A percentile compares a stretch with the other conserved stretches of the same genome.
These are phyloP conservation scores for Russula emetica DNA, from an alignment of 768 basidiomycete species.

Conservation along the genomic window DNA sequence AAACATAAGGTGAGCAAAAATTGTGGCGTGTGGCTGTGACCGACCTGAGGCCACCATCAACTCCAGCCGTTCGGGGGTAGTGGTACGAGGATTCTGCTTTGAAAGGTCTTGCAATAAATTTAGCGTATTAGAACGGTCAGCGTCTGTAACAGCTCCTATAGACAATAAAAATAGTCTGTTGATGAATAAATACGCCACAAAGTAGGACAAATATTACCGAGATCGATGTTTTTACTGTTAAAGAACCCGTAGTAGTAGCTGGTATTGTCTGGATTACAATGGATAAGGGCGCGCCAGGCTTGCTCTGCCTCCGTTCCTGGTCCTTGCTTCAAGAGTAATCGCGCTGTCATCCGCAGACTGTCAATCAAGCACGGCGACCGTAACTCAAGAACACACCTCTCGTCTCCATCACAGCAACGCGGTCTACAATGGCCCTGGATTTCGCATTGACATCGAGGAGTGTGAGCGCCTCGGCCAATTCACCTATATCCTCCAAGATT, in stretches of 20 bases:
- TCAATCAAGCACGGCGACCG: not conserved
- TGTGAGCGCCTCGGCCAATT: conserved; percentile 54
- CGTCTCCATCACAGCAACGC: conserved; percentile 59
- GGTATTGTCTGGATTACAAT: conserved; percentile 79
- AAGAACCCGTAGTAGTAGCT: conserved; percentile 79
- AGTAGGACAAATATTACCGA: conserved; percentile 46
- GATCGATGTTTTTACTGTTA: conserved; percentile 54
- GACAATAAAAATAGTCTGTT: not conserved
- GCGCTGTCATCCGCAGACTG: conserved; percentile 46
- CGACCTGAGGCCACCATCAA: conserved; percentile 59
- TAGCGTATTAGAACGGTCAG: conserved; percentile 51
- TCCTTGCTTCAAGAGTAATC: conserved; percentile 64
- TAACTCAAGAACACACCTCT: conserved; percentile 45
- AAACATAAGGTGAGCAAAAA: not conserved
- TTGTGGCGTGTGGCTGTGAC: not conserved
- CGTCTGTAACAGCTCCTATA: conserved; percentile 44
- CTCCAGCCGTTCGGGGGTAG: conserved; percentile 68
- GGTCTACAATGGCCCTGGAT: conserved; percentile 64
- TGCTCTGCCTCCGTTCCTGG: conserved; percentile 66
- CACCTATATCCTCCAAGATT: conserved; percentile 68
- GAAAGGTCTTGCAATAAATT: conserved; percentile 56
- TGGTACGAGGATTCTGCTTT: conserved; percentile 58
- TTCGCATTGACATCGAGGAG: conserved; percentile 63
- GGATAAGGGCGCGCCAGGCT: conserved; percentile 76
- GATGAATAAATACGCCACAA: not conserved